phyloP scores from a whole-genome alignment of 73 alveolate genomes.

The Tetrahymena malaccensis region DNA sequence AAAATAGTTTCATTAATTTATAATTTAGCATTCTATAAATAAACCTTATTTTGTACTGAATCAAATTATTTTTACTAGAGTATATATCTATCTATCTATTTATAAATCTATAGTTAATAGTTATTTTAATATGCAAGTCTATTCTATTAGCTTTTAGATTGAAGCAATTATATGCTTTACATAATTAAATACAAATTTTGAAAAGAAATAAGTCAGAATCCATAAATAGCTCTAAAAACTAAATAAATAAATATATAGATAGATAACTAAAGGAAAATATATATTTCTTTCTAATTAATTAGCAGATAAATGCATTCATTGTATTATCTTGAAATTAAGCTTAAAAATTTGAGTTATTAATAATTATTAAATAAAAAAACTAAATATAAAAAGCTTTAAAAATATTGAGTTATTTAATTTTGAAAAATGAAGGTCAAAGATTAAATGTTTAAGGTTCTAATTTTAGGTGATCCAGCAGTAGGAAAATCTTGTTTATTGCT shows the following conservation, averaged over 20 bases:
- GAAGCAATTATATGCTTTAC: not conserved
- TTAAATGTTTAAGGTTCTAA: not conserved
- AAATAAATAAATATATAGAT: too few species aligned
- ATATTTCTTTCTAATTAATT: not conserved
- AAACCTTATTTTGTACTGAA: not conserved
- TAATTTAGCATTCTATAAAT: too few species aligned
- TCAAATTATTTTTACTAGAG: not conserved
- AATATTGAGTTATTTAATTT: not conserved
- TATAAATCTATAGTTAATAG: too few species aligned
- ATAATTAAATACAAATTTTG: not conserved
- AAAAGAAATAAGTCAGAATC: not conserved
- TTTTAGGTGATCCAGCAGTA: not conserved
- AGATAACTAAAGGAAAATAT: not conserved
- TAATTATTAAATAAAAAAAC: not conserved
- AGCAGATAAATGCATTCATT: not conserved
- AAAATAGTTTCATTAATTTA: too few species aligned
- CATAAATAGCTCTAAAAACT: not conserved
- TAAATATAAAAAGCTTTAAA: not conserved
- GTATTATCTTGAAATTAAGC: not conserved
- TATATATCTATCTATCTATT: not conserved
- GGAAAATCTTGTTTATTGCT: not conserved
- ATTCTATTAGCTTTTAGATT: not conserved
- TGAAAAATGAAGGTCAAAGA: not conserved
- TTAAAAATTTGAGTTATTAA: not conserved
- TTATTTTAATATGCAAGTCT: not conserved